Percentiles rank a stretch among this genome's conserved stretches.
Evolutionary conservation across 257 asterid genomes (phyloP).

Genomic region (Agastache rugosa): DNA sequence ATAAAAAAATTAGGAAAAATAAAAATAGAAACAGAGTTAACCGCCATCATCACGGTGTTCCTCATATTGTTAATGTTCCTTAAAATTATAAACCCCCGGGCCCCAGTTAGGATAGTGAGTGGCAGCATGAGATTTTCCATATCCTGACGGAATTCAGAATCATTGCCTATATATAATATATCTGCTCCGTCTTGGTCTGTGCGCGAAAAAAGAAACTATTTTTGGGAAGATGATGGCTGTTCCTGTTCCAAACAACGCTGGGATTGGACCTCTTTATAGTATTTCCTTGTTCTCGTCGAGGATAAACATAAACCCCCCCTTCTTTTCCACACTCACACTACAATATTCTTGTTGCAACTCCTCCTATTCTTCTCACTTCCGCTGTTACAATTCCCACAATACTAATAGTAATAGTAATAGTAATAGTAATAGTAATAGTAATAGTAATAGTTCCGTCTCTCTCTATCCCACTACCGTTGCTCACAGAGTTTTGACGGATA

Average conservation of each 20-base stretch:
- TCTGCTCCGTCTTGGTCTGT: not conserved
- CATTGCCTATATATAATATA: too few species aligned
- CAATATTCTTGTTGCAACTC: slow-evolving; percentile 16
- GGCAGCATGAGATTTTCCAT: too few species aligned
- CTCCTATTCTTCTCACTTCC: slow-evolving; percentile 18
- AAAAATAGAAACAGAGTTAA: too few species aligned
- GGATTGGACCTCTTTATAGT: slow-evolving; percentile 1
- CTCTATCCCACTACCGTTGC: slow-evolving; percentile 37
- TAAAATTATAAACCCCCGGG: too few species aligned
- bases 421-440: too few species aligned
- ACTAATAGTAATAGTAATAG: too few species aligned
- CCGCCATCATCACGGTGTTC: too few species aligned
- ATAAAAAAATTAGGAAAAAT: too few species aligned
- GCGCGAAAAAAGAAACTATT: not conserved
- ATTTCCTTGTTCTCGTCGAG: slow-evolving; percentile 23
- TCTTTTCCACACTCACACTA: not conserved
- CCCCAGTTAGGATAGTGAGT: too few species aligned
- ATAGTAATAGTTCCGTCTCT: slow-evolving; percentile 5
- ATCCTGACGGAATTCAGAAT: too few species aligned
- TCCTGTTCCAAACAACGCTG: slow-evolving; percentile 20
- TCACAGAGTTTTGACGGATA: slow-evolving; percentile 54
- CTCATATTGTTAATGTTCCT: too few species aligned
- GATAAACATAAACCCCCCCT: slow-evolving; percentile 22
- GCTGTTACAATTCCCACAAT: slow-evolving; percentile 32
- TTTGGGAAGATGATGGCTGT: slow-evolving; percentile 18